phyloP scores from a whole-genome alignment of 2,329 filamentous ascomycete genomes.

The Aspergillus sp. region DNA sequence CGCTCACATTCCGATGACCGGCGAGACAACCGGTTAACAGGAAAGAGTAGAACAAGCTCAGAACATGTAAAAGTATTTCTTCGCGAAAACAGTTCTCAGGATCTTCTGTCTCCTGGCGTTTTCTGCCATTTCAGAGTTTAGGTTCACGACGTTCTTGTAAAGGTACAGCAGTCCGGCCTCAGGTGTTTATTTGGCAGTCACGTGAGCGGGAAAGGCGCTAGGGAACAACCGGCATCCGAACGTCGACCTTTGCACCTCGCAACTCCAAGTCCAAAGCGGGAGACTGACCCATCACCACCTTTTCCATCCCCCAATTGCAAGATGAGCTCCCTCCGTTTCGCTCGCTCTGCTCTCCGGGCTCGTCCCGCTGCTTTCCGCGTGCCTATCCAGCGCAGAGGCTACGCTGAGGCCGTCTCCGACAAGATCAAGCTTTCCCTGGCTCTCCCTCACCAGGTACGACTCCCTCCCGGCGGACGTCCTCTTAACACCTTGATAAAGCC shows the following conservation, averaged over 20 bases:
- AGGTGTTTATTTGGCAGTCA: slow-evolving; percentile 14
- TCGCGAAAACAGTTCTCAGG: too few relatives aligned
- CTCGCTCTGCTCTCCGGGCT: slow-evolving; percentile 83
- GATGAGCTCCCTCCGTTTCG: slow-evolving; percentile 94
- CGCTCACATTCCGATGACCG: too few relatives aligned
- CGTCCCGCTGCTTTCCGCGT: slow-evolving; percentile 74
- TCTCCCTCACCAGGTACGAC: slow-evolving; percentile 94
- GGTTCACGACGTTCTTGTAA: too few relatives aligned
- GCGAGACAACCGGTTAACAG: too few relatives aligned
- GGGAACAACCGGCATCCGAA: slow-evolving; percentile 41
- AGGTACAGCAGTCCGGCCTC: background rate
- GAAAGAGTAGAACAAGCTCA: too few relatives aligned
- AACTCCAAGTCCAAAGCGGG: slow-evolving; percentile 30
- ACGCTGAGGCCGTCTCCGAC: slow-evolving; percentile 83
- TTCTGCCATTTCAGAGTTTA: too few relatives aligned
- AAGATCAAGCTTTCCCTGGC: slow-evolving; percentile 98
- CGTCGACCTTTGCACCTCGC: slow-evolving; percentile 40
- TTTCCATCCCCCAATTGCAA: slow-evolving; percentile 36
- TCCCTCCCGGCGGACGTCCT: slow-evolving; percentile 19
- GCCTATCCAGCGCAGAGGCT: slow-evolving; percentile 81
- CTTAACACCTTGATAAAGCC: slow-evolving; percentile 1
- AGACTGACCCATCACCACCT: slow-evolving; percentile 35
- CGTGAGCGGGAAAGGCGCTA: slow-evolving; percentile 33
- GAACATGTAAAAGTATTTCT: too few relatives aligned
- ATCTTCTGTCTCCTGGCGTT: too few relatives aligned